Evolutionary conservation across 257 asterid genomes (phyloP).

Genomic region (Forsythia viridissima): DNA sequence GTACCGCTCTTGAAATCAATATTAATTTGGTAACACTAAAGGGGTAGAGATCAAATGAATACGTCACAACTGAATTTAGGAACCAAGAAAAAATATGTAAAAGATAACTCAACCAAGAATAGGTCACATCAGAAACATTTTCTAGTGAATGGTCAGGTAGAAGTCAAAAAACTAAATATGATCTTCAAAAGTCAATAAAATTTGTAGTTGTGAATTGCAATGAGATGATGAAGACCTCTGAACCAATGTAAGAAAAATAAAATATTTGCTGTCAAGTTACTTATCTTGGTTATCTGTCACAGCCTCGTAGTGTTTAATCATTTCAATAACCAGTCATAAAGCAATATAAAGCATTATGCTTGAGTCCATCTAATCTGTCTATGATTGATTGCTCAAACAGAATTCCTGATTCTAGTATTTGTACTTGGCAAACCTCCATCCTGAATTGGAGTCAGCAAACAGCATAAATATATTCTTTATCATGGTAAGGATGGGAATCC

Average conservation of each 20-base stretch:
- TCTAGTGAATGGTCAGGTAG: neutral
- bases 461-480: constrained; percentile 7
- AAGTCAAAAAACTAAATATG: neutral
- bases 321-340: neutral
- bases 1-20: neutral
- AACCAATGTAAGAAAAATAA: neutral
- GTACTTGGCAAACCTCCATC: constrained; percentile 12
- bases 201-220: neutral
- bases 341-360: neutral
- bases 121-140: neutral
- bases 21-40: neutral
- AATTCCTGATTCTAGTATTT: constrained; percentile 1
- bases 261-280: too few relatives aligned
- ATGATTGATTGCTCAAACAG: neutral
- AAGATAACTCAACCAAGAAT: neutral
- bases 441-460: neutral
- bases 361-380: neutral
- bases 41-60: neutral
- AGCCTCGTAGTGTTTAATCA: neutral
- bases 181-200: neutral
- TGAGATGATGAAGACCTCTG: neutral
- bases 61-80: neutral
- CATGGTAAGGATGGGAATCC: neutral
- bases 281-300: neutral
- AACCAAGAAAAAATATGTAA: neutral